Conservation (phyloP, 805 yeast species). For the Candida andamanensis region DNA sequence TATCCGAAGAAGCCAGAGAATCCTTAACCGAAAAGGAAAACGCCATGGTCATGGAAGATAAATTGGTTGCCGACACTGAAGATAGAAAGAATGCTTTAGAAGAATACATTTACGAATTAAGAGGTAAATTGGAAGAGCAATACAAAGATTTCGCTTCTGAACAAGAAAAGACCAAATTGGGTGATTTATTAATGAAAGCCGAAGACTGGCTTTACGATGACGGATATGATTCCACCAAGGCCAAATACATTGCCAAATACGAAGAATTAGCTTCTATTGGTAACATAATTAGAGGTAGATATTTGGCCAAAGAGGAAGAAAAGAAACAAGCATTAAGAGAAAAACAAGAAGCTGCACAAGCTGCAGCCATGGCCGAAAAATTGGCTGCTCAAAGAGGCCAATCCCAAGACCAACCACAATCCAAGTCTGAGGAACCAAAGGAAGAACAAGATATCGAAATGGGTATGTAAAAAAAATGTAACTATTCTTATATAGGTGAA, state of each 20-base stretch:
- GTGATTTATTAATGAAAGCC: slow-evolving; percentile 69
- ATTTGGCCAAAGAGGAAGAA: slow-evolving; percentile 90
- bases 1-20: slow-evolving; percentile 52
- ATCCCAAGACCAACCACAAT: slow-evolving; percentile 12
- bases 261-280: slow-evolving; percentile 95
- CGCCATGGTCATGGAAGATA: slow-evolving; percentile 82
- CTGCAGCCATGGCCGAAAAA: slow-evolving; percentile 78
- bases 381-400: slow-evolving; percentile 69
- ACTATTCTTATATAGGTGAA: too few relatives aligned
- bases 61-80: slow-evolving; percentile 96
- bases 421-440: slow-evolving; percentile 18
- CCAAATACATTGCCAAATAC: slow-evolving; percentile 93
- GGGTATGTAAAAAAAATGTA: slow-evolving; percentile 35
- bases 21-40: slow-evolving; percentile 76
- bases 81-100: slow-evolving; percentile 97
- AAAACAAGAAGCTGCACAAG: slow-evolving; percentile 82
- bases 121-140: slow-evolving; percentile 93
- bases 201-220: slow-evolving; percentile 99
- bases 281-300: slow-evolving; percentile 93
- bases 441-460: slow-evolving; percentile 30
- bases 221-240: slow-evolving; percentile 95
- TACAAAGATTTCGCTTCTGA: slow-evolving; percentile 85
- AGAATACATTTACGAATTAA: slow-evolving; percentile 95
- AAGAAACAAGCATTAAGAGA: slow-evolving; percentile 83
- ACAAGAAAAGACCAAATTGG: slow-evolving; percentile 79